Evolutionary conservation across 2,329 filamentous ascomycete species (phyloP), one percentile per base, ranked within the genome.

Genomic region (Aureobasidium zeae): DNA sequence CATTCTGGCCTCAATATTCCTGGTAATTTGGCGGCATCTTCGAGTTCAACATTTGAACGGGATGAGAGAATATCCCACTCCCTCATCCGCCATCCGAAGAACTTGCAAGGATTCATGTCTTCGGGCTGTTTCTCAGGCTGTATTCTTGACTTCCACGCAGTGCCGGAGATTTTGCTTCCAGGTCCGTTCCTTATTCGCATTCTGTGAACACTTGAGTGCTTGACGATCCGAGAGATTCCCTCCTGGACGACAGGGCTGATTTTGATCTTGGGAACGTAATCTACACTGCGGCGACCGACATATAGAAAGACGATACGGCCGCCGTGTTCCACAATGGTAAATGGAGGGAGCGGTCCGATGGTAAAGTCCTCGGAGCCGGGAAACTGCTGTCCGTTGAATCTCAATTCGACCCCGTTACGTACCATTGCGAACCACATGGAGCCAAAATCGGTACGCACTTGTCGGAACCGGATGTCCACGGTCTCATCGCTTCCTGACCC

Each of bases 241-340:
- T 16, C 3, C 5, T 38, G 35, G 2, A 2, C 5, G 11, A 13
- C 24, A 4, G 7, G 3, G 16, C 24, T 19, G 35, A 29, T n/a
- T n/a, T n/a, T n/a, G n/a, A n/a, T n/a, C n/a, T n/a, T n/a, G 15
- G n/a, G 37, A 10, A 1, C 15, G 13, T 32, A 32, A 11, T 41
- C 37, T 10, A 41, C 20, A 13, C 28, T 19, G n/a, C 19, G 6
- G 13, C 28, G 37, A 20, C 15, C 21, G 8, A 32, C 2, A 21
- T 17, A 41, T 7, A 41, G 37, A 19, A 41, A 41, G 11, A 41
- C 37, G 12, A 9, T 20, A n/a, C 37, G 37, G 5, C 32, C 20
- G 7, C 21, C 4, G 15, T 41, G 25, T 10, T 41, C 37, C 13
- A 41, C 2, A 8, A 41, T 25, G 11, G 28, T 31, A n/a, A 31